phyloP scores from a whole-genome alignment of 163 green algal species.

The Chlamydomonas reinhardtii region DNA sequence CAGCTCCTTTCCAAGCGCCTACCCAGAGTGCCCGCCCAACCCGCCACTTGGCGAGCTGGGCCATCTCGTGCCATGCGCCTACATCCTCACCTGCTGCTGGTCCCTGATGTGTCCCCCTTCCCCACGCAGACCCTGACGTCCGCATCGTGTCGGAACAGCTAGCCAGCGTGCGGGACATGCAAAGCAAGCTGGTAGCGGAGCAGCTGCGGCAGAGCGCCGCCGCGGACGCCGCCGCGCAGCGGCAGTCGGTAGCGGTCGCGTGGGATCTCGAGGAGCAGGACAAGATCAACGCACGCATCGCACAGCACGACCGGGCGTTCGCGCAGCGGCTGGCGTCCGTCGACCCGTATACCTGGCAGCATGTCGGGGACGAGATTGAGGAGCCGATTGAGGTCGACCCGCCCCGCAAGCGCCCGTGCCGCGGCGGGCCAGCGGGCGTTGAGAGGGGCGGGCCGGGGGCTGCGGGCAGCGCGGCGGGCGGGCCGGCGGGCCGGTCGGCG shows the following conservation, averaged over 20 bases:
- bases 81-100: too few species aligned
- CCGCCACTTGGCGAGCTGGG: too few species aligned
- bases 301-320: slow-evolving; percentile 7
- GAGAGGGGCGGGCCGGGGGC: background rate
- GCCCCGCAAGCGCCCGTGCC: background rate
- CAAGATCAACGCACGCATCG: background rate
- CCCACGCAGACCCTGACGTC: background rate
- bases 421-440: background rate
- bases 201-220: background rate
- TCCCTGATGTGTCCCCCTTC: background rate
- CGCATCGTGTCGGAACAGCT: background rate
- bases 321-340: background rate
- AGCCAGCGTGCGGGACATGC: background rate
- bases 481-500: too few species aligned
- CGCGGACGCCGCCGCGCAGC: background rate
- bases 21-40: too few species aligned
- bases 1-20: too few species aligned
- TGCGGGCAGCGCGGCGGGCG: background rate
- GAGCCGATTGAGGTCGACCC: slow-evolving; percentile 10
- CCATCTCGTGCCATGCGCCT: too few species aligned
- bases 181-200: background rate
- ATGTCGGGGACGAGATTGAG: background rate
- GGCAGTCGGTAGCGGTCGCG: background rate
- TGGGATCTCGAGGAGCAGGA: background rate
- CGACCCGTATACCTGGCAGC: background rate